phyloP scores from a whole-genome alignment of 441 rosid species.

The Melastoma candidum region DNA sequence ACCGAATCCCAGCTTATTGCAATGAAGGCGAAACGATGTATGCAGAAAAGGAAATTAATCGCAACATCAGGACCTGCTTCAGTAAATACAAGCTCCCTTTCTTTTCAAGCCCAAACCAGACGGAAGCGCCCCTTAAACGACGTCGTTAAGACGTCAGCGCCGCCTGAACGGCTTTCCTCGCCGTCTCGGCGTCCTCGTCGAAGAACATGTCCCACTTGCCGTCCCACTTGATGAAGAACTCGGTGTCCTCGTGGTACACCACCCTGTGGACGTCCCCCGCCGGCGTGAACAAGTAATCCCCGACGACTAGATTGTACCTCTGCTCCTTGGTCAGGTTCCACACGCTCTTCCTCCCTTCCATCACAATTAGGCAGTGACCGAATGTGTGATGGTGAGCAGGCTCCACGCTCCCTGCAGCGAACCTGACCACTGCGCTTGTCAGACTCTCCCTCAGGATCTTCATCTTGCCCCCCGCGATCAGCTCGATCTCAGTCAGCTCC shows the following conservation, averaged over 20 bases:
- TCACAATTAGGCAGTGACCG: conserved; percentile 71
- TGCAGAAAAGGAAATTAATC: too few relatives aligned
- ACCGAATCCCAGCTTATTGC: too few relatives aligned
- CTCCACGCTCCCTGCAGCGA: conserved; percentile 66
- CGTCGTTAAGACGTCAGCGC: conserved; percentile 14
- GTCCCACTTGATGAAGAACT: conserved; percentile 88
- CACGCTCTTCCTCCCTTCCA: conserved; percentile 61
- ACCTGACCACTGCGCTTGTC: conserved; percentile 58
- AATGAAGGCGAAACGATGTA: too few relatives aligned
- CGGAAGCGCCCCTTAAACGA: too few relatives aligned
- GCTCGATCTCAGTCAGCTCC: conserved; percentile 42
- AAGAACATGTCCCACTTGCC: conserved; percentile 71
- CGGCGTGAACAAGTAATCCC: conserved; percentile 72
- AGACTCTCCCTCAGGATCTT: conserved; percentile 73
- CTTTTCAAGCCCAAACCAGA: too few relatives aligned
- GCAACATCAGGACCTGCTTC: too few relatives aligned
- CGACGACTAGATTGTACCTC: conserved; percentile 44
- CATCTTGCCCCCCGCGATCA: conserved; percentile 74
- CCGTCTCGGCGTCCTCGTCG: conserved; percentile 68
- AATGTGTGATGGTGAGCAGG: conserved; percentile 84
- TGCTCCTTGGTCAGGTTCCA: conserved; percentile 72
- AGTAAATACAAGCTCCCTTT: too few relatives aligned
- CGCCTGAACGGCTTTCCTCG: conserved; percentile 33
- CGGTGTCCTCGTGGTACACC: conserved; percentile 71
- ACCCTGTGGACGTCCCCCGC: conserved; percentile 76